Conservation (phyloP, 2,329 filamentous ascomycete species). For the Exophiala alcalophila region DNA sequence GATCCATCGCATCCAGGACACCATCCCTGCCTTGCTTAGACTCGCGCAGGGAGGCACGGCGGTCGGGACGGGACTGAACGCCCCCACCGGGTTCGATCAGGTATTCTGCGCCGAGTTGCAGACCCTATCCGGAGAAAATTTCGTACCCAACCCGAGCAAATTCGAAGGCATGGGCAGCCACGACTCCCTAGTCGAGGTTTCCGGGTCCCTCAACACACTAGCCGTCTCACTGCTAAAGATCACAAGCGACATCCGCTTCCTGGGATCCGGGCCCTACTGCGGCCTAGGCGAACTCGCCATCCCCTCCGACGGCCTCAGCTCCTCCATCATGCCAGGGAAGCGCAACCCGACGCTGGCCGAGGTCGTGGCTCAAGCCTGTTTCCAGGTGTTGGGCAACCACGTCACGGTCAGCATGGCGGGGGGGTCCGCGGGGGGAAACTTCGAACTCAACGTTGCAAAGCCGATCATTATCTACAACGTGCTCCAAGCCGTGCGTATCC, state of each 20-base stretch:
- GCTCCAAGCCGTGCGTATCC: slow-evolving; percentile 82
- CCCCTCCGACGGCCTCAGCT: slow-evolving; percentile 96
- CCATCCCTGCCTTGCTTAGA: slow-evolving; percentile 77
- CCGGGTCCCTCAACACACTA: slow-evolving; percentile 88
- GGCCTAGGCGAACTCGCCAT: slow-evolving; percentile 89
- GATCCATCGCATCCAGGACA: slow-evolving; percentile 78
- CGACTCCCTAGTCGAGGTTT: slow-evolving; percentile 92
- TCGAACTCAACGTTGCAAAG: slow-evolving; percentile 99
- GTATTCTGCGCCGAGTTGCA: slow-evolving; percentile 84
- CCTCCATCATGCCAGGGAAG: slow-evolving; percentile 98
- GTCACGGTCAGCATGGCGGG: slow-evolving; percentile 88
- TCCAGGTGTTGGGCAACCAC: slow-evolving; percentile 97
- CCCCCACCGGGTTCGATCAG: slow-evolving; percentile 91
- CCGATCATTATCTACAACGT: slow-evolving; percentile 93
- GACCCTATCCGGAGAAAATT: slow-evolving; percentile 88
- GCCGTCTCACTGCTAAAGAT: slow-evolving; percentile 94
- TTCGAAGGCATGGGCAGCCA: slow-evolving; percentile 95
- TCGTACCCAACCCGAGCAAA: slow-evolving; percentile 97
- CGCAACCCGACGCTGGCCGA: slow-evolving; percentile 99
- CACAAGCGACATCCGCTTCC: slow-evolving; percentile 94
- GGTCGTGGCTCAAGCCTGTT: slow-evolving; percentile 93
- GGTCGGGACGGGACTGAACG: slow-evolving; percentile 96
- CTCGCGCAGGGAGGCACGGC: slow-evolving; percentile 95
- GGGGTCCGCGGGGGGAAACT: slow-evolving; percentile 97
- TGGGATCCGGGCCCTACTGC: slow-evolving; percentile 91